Percentiles rank a stretch among this genome's conserved stretches.
These are phyloP conservation scores for Fibroporia radiculosa DNA, from an alignment of 768 basidiomycete species.

Conservation along the genomic window DNA sequence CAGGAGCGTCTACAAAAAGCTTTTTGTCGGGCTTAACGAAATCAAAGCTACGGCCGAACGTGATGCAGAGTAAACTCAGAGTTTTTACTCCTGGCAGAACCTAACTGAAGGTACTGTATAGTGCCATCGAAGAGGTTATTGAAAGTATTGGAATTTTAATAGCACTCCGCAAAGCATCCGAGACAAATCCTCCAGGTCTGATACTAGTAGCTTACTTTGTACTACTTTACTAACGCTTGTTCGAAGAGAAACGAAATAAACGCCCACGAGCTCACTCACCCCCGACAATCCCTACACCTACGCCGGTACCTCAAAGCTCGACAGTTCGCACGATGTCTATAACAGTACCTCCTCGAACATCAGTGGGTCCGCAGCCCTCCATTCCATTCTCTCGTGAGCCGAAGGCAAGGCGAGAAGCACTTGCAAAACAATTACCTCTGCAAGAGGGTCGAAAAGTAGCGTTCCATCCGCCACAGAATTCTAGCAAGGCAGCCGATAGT, in stretches of 20 bases:
- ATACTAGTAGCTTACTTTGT: conserved; percentile 2
- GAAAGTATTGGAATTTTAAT: conserved; percentile 65
- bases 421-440: conserved; percentile 56
- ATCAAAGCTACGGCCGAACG: conserved; percentile 50
- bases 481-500: conserved; percentile 48
- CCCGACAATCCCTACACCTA: conserved; percentile 17
- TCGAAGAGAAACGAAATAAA: conserved; percentile 67
- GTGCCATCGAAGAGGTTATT: conserved; percentile 64
- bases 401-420: conserved; percentile 56
- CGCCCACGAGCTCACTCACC: conserved; percentile 70
- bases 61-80: conserved; percentile 49
- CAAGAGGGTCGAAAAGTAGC: conserved; percentile 74
- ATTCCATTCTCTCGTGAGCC: conserved; percentile 55
- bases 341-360: conserved; percentile 46
- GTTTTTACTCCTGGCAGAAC: not conserved
- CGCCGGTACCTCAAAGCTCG: conserved; percentile 18
- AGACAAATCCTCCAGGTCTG: conserved; percentile 49
- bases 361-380: conserved; percentile 46
- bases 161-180: conserved; percentile 66
- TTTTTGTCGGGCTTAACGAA: conserved; percentile 54
- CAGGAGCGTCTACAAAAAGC: conserved; percentile 54
- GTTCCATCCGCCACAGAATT: conserved; percentile 54
- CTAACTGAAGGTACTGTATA: conserved; percentile 20
- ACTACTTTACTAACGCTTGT: not conserved
- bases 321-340: conserved; percentile 44